Conservation (phyloP, 805 yeast genomes). For the Ogataea methanolica region DNA sequence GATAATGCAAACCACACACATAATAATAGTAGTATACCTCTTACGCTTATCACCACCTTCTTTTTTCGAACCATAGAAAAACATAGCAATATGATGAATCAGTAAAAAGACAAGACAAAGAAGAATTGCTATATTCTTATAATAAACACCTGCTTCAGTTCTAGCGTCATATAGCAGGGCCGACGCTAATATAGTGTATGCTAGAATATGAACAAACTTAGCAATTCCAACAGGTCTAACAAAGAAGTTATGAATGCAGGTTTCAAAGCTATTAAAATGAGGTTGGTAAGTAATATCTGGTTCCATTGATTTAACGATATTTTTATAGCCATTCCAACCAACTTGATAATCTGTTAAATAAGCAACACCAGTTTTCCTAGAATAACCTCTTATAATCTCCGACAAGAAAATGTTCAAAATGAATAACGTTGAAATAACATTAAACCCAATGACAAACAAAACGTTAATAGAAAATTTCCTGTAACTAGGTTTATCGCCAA, state of each 20-base stretch:
- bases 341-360: conserved; percentile 71
- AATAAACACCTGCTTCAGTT: conserved; percentile 24
- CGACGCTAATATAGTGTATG: conserved; percentile 53
- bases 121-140: conserved; percentile 41
- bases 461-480: conserved; percentile 64
- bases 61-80: conserved; percentile 42
- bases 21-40: conserved; percentile 50
- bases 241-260: conserved; percentile 46
- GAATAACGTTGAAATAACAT: conserved; percentile 69
- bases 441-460: conserved; percentile 60
- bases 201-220: conserved; percentile 37
- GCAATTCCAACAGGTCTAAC: conserved; percentile 44
- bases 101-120: conserved; percentile 42
- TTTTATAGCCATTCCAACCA: conserved; percentile 74
- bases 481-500: conserved; percentile 47
- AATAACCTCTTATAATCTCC: conserved; percentile 74
- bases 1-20: conserved; percentile 46
- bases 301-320: conserved; percentile 49
- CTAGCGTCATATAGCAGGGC: conserved; percentile 54
- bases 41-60: conserved; percentile 49
- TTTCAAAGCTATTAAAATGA: conserved; percentile 31
- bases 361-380: conserved; percentile 72
- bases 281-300: conserved; percentile 44
- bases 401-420: conserved; percentile 80
- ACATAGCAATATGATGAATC: conserved; percentile 38